A percentile compares a stretch with the other conserved stretches of the same genome.
phyloP scores from a whole-genome alignment of 495 filamentous ascomycete genomes.

The Talaromyces liani region DNA sequence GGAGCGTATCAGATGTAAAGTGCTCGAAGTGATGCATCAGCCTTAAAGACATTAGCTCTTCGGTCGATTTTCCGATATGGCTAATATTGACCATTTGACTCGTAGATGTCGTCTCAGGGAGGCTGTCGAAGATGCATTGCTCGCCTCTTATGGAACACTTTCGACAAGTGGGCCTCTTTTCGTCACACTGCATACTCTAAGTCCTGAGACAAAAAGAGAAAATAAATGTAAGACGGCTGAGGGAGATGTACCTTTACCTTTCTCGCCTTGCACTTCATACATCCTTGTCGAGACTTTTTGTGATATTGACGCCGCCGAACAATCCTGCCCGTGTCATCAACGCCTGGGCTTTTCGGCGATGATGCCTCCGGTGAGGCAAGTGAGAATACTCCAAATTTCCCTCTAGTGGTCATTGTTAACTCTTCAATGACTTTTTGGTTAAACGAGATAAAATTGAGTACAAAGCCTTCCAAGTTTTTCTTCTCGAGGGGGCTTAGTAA shows the following conservation, averaged over 20 bases:
- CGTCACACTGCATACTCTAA: background rate
- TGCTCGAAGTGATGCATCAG: slow-evolving; percentile 5
- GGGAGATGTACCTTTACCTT: background rate
- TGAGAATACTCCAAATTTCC: background rate
- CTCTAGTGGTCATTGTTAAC: background rate
- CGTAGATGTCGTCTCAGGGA: too few species aligned
- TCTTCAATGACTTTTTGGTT: background rate
- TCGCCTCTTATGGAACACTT: background rate
- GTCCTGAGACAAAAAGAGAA: background rate
- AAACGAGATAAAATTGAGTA: background rate
- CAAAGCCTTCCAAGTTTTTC: background rate
- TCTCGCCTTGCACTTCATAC: slow-evolving; percentile 2
- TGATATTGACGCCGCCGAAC: slow-evolving; percentile 2
- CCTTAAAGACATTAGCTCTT: background rate
- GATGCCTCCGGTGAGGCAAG: background rate
- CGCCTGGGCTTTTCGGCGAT: background rate
- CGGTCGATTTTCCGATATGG: background rate
- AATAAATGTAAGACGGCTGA: too few species aligned
- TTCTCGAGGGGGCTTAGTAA: background rate
- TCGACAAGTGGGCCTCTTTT: background rate
- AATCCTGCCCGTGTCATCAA: background rate
- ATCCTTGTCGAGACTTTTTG: background rate
- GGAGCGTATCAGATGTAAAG: background rate
- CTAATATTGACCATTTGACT: background rate
- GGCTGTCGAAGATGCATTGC: background rate